phyloP scores from a whole-genome alignment of 352 stramenopile genomes.

The Globisporangium apiculatum region DNA sequence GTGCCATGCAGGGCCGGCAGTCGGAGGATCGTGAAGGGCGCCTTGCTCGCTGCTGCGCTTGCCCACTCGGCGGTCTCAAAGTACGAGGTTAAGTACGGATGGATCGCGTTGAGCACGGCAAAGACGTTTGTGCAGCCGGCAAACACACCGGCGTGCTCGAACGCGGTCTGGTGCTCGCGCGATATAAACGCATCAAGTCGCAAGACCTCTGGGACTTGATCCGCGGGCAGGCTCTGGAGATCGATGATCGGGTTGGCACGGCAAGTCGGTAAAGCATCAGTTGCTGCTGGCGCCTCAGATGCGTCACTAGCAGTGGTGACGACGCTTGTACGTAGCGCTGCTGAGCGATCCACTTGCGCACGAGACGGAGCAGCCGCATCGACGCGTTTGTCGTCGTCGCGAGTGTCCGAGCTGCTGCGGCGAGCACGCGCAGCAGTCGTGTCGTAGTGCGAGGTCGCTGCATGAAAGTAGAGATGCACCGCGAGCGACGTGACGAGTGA shows the following conservation, averaged over 20 bases:
- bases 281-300: no score
- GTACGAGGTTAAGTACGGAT: constrained; percentile 44
- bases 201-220: constrained; percentile 29
- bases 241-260: constrained; percentile 13
- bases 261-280: neutral
- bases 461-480: constrained; percentile 31
- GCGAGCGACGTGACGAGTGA: constrained; percentile 32
- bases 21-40: constrained; percentile 32
- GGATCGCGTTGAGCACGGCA: constrained; percentile 52
- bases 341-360: no score
- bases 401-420: neutral
- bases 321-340: no score
- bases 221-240: constrained; percentile 16
- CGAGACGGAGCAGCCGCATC: no score
- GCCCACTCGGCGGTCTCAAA: constrained; percentile 35
- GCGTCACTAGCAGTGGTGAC: neutral
- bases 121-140: constrained; percentile 50
- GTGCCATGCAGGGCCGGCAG: constrained; percentile 24
- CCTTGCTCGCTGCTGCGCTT: constrained; percentile 20
- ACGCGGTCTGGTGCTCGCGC: constrained; percentile 26
- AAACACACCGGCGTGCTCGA: constrained; percentile 52
- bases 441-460: neutral
- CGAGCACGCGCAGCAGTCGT: neutral
- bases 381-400: no score
- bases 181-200: constrained; percentile 48